Evolutionary conservation across 495 filamentous ascomycete genomes (phyloP).

Genomic region (Penicillium angulare): DNA sequence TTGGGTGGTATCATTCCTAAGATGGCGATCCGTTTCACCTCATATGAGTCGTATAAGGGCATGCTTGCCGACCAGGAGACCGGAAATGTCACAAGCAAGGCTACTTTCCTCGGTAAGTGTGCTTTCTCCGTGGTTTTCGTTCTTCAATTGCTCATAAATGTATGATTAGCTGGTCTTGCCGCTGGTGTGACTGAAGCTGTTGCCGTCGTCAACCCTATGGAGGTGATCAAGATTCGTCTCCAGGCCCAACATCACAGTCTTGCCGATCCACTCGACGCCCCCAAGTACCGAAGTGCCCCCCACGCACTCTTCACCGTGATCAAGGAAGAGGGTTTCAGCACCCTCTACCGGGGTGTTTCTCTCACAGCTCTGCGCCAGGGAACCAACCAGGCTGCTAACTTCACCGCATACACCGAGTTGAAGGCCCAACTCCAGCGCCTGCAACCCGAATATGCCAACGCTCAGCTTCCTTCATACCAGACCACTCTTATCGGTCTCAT

Average conservation of each 20-base stretch:
- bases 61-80: constrained; percentile 69
- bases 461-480: constrained; percentile 78
- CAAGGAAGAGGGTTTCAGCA: constrained; percentile 82
- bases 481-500: constrained; percentile 89
- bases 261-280: constrained; percentile 85
- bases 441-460: constrained; percentile 60
- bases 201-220: constrained; percentile 95
- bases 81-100: constrained; percentile 65
- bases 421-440: constrained; percentile 69
- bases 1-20: constrained; percentile 97
- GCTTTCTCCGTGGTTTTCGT: not conserved
- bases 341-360: constrained; percentile 88
- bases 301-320: constrained; percentile 93
- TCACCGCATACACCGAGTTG: constrained; percentile 95
- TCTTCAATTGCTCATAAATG: not conserved
- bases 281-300: constrained; percentile 96
- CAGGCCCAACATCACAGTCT: constrained; percentile 96
- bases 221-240: constrained; percentile 96
- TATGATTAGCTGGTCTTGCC: constrained; percentile 70
- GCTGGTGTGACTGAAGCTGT: constrained; percentile 97
- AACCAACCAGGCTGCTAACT: constrained; percentile 97
- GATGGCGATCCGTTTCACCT: constrained; percentile 99
- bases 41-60: constrained; percentile 93
- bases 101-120: constrained; percentile 74
- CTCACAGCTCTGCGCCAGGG: constrained; percentile 93